Evolutionary conservation across 352 stramenopile species (phyloP).

Genomic region (Phytophthora constricta): DNA sequence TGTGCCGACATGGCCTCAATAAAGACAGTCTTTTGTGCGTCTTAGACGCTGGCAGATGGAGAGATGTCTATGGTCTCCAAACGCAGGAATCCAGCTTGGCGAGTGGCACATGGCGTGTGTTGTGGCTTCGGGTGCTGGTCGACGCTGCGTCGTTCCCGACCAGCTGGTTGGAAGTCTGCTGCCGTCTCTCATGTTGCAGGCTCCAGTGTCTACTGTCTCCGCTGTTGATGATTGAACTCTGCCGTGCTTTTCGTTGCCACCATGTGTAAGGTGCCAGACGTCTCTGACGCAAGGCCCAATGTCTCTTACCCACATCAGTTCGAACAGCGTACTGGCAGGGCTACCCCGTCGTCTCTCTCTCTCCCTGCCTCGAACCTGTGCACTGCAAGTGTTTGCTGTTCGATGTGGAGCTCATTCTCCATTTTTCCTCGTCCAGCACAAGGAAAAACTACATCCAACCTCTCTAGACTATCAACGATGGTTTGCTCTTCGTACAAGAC

Average conservation of each 20-base stretch:
- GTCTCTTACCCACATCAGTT: conserved; percentile 38
- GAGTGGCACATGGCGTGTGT: conserved; percentile 15
- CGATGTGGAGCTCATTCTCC: conserved; percentile 25
- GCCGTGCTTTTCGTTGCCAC: conserved; percentile 23
- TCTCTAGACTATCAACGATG: conserved; percentile 27
- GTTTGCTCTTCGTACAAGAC: conserved; percentile 46
- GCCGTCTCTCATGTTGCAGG: conserved; percentile 2
- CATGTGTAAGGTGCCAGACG: conserved; percentile 24
- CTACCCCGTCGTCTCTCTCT: conserved; percentile 2
- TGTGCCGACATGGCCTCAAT: conserved; percentile 19
- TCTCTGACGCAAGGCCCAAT: conserved; percentile 22
- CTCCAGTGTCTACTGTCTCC: too few species aligned
- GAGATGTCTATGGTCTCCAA: conserved; percentile 1
- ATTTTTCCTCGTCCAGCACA: conserved; percentile 40
- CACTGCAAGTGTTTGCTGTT: neutral
- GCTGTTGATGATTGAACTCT: too few species aligned
- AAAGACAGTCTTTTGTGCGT: conserved; percentile 5
- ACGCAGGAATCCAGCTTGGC: conserved; percentile 25
- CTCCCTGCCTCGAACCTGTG: conserved; percentile 19
- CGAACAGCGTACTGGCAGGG: conserved; percentile 27
- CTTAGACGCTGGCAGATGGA: neutral
- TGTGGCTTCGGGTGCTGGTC: conserved; percentile 15
- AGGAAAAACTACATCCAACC: conserved; percentile 26
- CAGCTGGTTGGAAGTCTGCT: conserved; percentile 26
- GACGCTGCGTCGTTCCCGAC: conserved; percentile 21